Base-by-base conservation (phyloP, 306 rosid species). In the Quercus alba region DNA sequence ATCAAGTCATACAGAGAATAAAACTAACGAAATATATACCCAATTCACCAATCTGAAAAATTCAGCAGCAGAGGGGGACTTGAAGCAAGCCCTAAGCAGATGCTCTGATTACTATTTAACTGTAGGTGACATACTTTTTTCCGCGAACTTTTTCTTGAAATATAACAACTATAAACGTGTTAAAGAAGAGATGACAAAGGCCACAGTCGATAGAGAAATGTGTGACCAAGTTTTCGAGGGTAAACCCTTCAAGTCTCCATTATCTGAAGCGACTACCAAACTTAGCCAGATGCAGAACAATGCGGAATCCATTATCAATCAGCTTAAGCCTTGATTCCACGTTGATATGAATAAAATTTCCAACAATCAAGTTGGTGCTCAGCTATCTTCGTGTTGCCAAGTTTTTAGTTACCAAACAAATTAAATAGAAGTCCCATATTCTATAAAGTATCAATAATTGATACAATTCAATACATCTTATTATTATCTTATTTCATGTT, bases 201-300 rank as follows among this genome's bases (percentile, higher is more conserved):
- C 80, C 55, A 66, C 75, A 70, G 19, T 3, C 61, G 28, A 68
- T 23, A 3, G 79, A 74, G 10, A 31, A 31, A 66, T 75, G 0
- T 80, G 83, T 44, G 75, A 74, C 17, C 31, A 66, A 1, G 75
- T 75, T 10, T 74, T 80, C 62, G 7, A 67, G 23, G 44, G 62
- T 10, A 17, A 18, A n/a, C 7, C 3, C 1, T 70, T 67, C 23
- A 18, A 33, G 14, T 80, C 75, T 12, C 66, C 44, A 15, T 2
- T 80, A 31, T 15, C 58, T 8, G 18, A 23, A 1, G 0, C 10
- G 35, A 67, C 54, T 41, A 11, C 21, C 11, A 23, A 1, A 1
- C 38, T 80, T 6, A 26, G 17, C n/a, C 35, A 56, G 46, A 6
- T 38, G 68, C 67, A 31, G 35, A 80, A 58, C 78, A 74, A 21